Conservation (phyloP, 2,329 filamentous ascomycete species). For the Fusarium scirpi region DNA sequence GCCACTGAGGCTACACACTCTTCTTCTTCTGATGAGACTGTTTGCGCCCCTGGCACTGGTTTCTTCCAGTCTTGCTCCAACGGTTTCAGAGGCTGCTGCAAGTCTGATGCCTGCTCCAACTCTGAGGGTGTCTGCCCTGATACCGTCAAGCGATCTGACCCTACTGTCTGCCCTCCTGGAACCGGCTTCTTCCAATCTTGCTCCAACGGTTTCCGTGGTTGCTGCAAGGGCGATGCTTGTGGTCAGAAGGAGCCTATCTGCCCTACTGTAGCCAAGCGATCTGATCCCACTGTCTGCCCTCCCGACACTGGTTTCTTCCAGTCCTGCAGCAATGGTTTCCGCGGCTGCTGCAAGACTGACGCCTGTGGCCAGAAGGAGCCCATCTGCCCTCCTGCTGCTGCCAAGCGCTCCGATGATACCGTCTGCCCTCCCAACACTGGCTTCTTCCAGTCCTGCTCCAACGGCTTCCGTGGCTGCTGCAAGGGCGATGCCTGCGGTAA, state of each 20-base stretch:
- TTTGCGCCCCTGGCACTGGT: slow-evolving; percentile 6
- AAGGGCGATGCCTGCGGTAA: slow-evolving; percentile 27
- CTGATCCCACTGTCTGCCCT: slow-evolving; percentile 17
- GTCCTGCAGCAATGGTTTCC: slow-evolving; percentile 29
- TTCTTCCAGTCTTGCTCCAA: slow-evolving; percentile 28
- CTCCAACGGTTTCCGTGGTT: slow-evolving; percentile 26
- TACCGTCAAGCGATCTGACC: neutral
- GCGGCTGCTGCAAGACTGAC: slow-evolving; percentile 22
- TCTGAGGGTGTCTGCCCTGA: neutral
- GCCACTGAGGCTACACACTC: neutral
- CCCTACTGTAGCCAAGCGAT: slow-evolving; percentile 7
- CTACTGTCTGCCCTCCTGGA: slow-evolving; percentile 1
- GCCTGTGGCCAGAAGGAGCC: slow-evolving; percentile 6
- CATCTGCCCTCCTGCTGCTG: neutral
- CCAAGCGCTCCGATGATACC: neutral
- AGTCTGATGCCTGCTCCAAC: slow-evolving; percentile 11
- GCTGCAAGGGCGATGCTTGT: slow-evolving; percentile 31
- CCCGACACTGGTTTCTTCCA: slow-evolving; percentile 18
- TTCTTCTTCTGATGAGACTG: neutral
- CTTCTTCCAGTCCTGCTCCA: slow-evolving; percentile 25
- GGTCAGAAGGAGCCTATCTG: neutral
- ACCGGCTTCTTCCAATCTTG: slow-evolving; percentile 29
- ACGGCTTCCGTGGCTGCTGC: slow-evolving; percentile 33
- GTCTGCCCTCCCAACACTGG: slow-evolving; percentile 21
- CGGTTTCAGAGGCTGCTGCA: slow-evolving; percentile 28